These are phyloP conservation scores for Nidularia pulvinata DNA, from an alignment of 768 basidiomycete genomes.

Conservation along the genomic window DNA sequence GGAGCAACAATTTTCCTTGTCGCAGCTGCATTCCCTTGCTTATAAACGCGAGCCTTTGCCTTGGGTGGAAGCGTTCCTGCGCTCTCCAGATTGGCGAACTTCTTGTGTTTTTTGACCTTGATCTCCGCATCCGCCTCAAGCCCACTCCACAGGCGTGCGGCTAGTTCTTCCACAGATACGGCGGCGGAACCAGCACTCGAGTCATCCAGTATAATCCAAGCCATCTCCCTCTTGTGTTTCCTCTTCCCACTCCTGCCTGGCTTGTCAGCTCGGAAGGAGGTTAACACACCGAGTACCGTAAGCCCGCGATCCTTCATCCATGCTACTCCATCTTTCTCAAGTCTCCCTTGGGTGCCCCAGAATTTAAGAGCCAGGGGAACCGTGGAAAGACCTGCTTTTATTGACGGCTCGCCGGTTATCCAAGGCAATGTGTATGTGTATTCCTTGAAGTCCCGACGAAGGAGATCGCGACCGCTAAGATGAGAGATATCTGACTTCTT, in stretches of 20 bases:
- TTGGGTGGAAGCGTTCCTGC: conserved; percentile 23
- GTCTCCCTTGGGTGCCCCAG: conserved; percentile 47
- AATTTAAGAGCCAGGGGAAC: conserved; percentile 69
- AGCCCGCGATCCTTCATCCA: conserved; percentile 74
- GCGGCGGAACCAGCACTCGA: conserved; percentile 7
- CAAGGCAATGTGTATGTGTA: conserved; percentile 55
- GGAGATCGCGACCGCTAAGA: conserved; percentile 71
- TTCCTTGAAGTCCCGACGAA: conserved; percentile 96
- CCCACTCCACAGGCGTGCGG: conserved; percentile 52
- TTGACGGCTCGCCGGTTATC: conserved; percentile 25
- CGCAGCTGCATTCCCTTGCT: conserved; percentile 61
- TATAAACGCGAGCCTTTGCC: conserved; percentile 52
- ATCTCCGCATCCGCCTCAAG: conserved; percentile 58
- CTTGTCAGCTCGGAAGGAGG: conserved; percentile 56
- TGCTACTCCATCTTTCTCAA: conserved; percentile 33
- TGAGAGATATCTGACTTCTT: conserved; percentile 73
- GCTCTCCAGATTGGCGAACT: conserved; percentile 29
- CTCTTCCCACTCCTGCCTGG: conserved; percentile 25
- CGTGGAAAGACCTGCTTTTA: conserved; percentile 79
- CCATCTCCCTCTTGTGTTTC: conserved; percentile 67
- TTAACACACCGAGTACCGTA: conserved; percentile 77
- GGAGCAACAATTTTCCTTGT: conserved; percentile 73
- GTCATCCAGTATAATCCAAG: conserved; percentile 58
- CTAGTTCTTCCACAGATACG: conserved; percentile 23
- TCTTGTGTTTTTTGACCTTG: conserved; percentile 47